Evolutionary conservation across 2,329 filamentous ascomycete genomes (phyloP), one percentile per base, ranked within the genome.

Genomic region (Venturia oleaginea): DNA sequence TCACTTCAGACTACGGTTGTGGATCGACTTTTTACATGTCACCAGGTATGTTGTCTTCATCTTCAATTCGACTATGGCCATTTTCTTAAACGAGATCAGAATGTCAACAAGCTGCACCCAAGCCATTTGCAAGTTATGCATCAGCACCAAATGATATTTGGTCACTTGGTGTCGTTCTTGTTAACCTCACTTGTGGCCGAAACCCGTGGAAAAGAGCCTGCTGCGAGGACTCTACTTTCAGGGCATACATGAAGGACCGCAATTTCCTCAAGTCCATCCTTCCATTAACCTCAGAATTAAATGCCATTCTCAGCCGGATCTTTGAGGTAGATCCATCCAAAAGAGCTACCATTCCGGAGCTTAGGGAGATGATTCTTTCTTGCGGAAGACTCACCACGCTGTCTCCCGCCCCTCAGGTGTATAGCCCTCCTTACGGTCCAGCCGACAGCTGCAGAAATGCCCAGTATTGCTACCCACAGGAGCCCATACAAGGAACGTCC

Each of bases 1-100:
- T 88, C 69, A 96, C 93, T 68, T 89, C 92, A 70, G 94, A 99
- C 76, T 97, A 96, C 77, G 94, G 94, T 72, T 99, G 94, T 76
- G 94, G 94, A 68, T 97, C 94, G 38, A 97, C 93, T 17, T 97
- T 97, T 73, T 99, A 99, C 80, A 99, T 97, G 94, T 96, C 92
- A 73, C 94, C 94, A 85, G 93, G 93, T 97, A 68, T 68, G 66
- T 59, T 51, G 48, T 59, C 15, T 54, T 19, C 61, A 7, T 6
- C 5, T 10, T 32, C 51, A 7, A 0, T 68, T 59, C 46, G 32
- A n/a, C 19, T 67, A 65, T 61, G 59, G 34, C 66, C 65, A 62
- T 67, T 64, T 57, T 64, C 70, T 74, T n/a, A n/a, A 68, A 72
- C 64, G 67, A 64, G 61, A 43, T 34, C 51, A 97, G 94, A 99